Conservation (phyloP, 208 protist genomes). For the Leishmania tarentolae region DNA sequence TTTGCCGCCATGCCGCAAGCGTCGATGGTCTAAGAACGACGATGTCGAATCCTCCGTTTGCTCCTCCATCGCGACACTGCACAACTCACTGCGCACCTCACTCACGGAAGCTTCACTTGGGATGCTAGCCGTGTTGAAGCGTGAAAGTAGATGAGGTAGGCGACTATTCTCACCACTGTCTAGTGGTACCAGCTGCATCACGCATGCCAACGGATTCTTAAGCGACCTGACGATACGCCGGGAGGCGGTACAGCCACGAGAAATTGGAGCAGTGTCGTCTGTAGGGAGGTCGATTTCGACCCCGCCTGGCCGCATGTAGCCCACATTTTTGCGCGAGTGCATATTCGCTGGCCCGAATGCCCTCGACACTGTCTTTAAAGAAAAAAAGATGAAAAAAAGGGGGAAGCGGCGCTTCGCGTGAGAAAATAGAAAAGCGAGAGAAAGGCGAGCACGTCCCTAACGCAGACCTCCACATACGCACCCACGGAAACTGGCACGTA, state of each 20-base stretch:
- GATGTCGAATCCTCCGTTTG: constrained; percentile 36
- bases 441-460: background rate
- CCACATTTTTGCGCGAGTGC: background rate
- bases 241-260: constrained; percentile 26
- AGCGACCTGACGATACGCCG: constrained; percentile 65
- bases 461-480: background rate
- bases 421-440: constrained; percentile 2
- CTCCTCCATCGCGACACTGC: constrained; percentile 43
- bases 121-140: constrained; percentile 41
- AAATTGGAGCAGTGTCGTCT: constrained; percentile 7
- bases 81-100: constrained; percentile 61
- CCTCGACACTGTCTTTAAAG: background rate
- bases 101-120: constrained; percentile 58
- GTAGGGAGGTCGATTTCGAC: constrained; percentile 6
- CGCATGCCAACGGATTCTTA: constrained; percentile 40
- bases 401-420: no score
- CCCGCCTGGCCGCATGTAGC: constrained; percentile 8
- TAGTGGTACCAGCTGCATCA: constrained; percentile 68
- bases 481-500: background rate
- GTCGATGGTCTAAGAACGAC: constrained; percentile 39
- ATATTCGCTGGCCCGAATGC: constrained; percentile 1
- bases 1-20: constrained; percentile 20
- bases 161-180: constrained; percentile 35
- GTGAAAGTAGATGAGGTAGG: constrained; percentile 34
- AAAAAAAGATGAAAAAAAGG: background rate